Base-by-base conservation (phyloP, 2,329 filamentous ascomycete genomes). In the Pseudogymnoascus verrucosus region DNA sequence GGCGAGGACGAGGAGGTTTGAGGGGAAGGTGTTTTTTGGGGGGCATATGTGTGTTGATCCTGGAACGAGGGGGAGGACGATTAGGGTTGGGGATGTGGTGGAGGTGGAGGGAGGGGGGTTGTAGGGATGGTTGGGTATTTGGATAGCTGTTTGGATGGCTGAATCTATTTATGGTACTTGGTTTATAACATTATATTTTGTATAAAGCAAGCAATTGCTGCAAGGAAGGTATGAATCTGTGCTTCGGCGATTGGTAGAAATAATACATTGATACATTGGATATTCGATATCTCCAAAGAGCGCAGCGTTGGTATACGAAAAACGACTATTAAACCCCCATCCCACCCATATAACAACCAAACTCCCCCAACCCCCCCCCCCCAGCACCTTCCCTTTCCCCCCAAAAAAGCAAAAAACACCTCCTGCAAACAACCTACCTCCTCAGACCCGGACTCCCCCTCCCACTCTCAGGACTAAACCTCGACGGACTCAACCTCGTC, bases 1-100 rank as follows among this genome's bases (percentile, higher is more conserved):
- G 64, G 88, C 90, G 1, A 96, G 96, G 78, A 96, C 91, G 10
- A 84, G 95, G 68, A 84, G 90, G 64, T 86, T 91, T 67, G 86
- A 90, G 61, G 91, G 92, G 1, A 92, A 92, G 75, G 89, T 97
- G 2, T 89, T 89, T 69, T 99, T 99, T 78, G 95, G 95, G 4
- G 86, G 89, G 65, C 93, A 99, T 67, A 86, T 88, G 84, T 80
- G 80, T 28, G 81, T 84, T 67, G 62, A 74, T 5, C 72, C 76
- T 62, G 21, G 23, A 26, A 26, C 0, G 42, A 34, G 34, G 34
- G 16, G 31, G 10, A 71, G 75, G 26, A 68, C 76, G 1, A 78
- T 85, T 57, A 70, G 72, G 60, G 76, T 84, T 12, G 82, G 82
- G 21, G 81, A 84, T 64, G 11, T 54, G 5, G 77, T 78, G 40